Evolutionary conservation across 495 filamentous ascomycete species (phyloP).

Genomic region (Hyaloscypha finlandica): DNA sequence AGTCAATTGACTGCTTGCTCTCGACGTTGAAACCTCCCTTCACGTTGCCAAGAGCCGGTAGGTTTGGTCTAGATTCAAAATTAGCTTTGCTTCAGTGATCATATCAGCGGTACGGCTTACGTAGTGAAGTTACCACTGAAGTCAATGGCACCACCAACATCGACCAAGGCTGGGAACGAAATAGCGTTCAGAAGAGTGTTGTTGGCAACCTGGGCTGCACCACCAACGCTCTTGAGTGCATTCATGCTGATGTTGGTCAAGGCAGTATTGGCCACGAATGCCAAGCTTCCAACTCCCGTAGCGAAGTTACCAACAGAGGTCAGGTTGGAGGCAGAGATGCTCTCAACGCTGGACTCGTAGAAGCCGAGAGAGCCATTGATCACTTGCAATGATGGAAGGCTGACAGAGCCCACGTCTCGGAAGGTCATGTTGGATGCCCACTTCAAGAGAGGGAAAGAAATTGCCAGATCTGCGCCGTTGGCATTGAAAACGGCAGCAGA

Average conservation of each 20-base stretch:
- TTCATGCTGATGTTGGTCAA: constrained; percentile 79
- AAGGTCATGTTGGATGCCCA: constrained; percentile 85
- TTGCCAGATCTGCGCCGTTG: constrained; percentile 57
- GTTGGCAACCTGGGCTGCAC: constrained; percentile 82
- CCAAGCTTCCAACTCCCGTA: constrained; percentile 30
- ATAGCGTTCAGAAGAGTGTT: constrained; percentile 73
- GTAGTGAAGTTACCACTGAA: constrained; percentile 80
- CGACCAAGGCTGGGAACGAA: constrained; percentile 64
- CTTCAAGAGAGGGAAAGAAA: constrained; percentile 73
- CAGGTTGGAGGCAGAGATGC: constrained; percentile 75
- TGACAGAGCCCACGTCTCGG: constrained; percentile 75
- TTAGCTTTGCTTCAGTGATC: constrained; percentile 19
- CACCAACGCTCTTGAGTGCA: constrained; percentile 64
- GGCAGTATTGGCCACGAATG: constrained; percentile 75
- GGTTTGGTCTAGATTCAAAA: constrained; percentile 56
- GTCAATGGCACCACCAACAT: constrained; percentile 84
- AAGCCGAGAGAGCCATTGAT: constrained; percentile 83
- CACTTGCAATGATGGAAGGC: constrained; percentile 71
- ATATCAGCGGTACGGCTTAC: constrained; percentile 54
- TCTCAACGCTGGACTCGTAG: constrained; percentile 73
- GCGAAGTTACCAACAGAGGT: constrained; percentile 71
- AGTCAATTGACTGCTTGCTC: constrained; percentile 65
- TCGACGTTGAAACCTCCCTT: constrained; percentile 86
- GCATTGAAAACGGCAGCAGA: constrained; percentile 65
- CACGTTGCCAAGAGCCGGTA: constrained; percentile 73